A percentile compares a stretch with the other conserved stretches of the same genome.
Evolutionary conservation across 2,329 filamentous ascomycete species (phyloP).

Genomic region (Penicillium sclerotigenum): DNA sequence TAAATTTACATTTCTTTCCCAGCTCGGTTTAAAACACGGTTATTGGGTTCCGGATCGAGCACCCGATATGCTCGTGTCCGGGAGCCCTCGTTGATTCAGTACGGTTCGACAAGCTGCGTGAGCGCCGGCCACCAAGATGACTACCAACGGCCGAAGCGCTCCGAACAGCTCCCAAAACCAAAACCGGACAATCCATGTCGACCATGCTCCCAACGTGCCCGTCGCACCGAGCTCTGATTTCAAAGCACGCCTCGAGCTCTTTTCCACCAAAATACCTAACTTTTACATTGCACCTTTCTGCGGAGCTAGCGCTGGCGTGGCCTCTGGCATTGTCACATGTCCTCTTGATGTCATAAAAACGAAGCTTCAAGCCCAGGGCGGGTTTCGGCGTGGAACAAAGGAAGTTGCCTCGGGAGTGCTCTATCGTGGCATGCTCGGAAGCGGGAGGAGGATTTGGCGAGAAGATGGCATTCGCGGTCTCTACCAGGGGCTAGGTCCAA

Average conservation of each 20-base stretch:
- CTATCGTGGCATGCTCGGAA: constrained; percentile 85
- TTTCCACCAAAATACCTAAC: constrained; percentile 51
- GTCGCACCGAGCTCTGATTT: constrained; percentile 31
- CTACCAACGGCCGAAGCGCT: constrained; percentile 43
- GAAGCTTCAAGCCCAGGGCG: constrained; percentile 91
- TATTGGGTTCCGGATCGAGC: constrained; percentile 41
- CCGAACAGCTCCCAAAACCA: constrained; percentile 32
- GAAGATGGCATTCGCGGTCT: constrained; percentile 87
- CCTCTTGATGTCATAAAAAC: constrained; percentile 99
- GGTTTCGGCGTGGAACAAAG: constrained; percentile 57
- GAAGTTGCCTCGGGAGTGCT: constrained; percentile 51
- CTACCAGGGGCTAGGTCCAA: constrained; percentile 90
- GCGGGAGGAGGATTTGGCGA: constrained; percentile 76
- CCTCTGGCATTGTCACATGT: constrained; percentile 90
- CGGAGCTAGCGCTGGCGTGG: constrained; percentile 84
- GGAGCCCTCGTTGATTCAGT: constrained; percentile 42
- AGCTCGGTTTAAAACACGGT: constrained; percentile 15
- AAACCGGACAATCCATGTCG: constrained; percentile 21
- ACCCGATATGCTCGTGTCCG: constrained; percentile 41
- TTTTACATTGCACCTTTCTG: constrained; percentile 73
- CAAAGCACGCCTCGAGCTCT: constrained; percentile 39
- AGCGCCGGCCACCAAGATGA: constrained; percentile 43
- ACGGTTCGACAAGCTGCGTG: constrained; percentile 39
- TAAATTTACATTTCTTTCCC: constrained; percentile 2
- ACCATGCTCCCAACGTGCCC: constrained; percentile 25